Evolutionary conservation across 2,329 filamentous ascomycete genomes (phyloP).

Genomic region (Metarhizium guizhouense): DNA sequence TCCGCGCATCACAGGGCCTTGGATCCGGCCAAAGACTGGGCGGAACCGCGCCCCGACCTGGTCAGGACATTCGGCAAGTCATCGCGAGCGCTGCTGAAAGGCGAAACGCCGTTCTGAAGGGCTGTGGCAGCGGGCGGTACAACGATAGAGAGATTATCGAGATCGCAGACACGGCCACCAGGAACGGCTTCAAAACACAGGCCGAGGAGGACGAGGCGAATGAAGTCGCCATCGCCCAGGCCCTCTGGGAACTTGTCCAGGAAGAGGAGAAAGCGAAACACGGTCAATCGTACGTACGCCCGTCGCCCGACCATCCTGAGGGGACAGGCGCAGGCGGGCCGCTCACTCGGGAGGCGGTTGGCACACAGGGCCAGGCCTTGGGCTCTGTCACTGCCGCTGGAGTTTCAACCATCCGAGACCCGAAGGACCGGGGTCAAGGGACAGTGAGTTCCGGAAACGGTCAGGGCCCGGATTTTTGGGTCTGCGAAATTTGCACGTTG

Average conservation of each 20-base stretch:
- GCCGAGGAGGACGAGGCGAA: slow-evolving; percentile 87
- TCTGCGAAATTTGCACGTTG: slow-evolving; percentile 47
- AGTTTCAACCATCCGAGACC: not conserved
- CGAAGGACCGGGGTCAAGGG: not conserved
- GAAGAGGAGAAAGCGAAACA: slow-evolving; percentile 54
- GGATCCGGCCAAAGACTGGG: slow-evolving; percentile 67
- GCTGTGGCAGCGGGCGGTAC: slow-evolving; percentile 66
- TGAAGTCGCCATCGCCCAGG: slow-evolving; percentile 75
- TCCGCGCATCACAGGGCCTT: slow-evolving; percentile 43
- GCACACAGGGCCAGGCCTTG: slow-evolving; percentile 4
- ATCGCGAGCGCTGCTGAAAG: slow-evolving; percentile 65
- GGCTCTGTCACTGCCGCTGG: not conserved
- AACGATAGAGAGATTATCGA: slow-evolving; percentile 58
- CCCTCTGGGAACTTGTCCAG: slow-evolving; percentile 77
- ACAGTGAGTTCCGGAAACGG: not conserved
- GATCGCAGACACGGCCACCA: slow-evolving; percentile 53
- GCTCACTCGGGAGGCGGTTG: slow-evolving; percentile 14
- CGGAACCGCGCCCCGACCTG: slow-evolving; percentile 43
- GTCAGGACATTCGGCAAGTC: slow-evolving; percentile 60
- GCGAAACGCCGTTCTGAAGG: slow-evolving; percentile 56
- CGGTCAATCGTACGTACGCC: slow-evolving; percentile 21
- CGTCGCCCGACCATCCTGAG: slow-evolving; percentile 3
- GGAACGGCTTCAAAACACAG: slow-evolving; percentile 70
- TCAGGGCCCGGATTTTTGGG: slow-evolving; percentile 31
- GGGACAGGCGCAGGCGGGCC: slow-evolving; percentile 18